Percentiles rank a stretch among this genome's conserved stretches.
These are phyloP conservation scores for Rosellinia necatrix DNA, from an alignment of 2,329 filamentous ascomycete species.

Conservation along the genomic window DNA sequence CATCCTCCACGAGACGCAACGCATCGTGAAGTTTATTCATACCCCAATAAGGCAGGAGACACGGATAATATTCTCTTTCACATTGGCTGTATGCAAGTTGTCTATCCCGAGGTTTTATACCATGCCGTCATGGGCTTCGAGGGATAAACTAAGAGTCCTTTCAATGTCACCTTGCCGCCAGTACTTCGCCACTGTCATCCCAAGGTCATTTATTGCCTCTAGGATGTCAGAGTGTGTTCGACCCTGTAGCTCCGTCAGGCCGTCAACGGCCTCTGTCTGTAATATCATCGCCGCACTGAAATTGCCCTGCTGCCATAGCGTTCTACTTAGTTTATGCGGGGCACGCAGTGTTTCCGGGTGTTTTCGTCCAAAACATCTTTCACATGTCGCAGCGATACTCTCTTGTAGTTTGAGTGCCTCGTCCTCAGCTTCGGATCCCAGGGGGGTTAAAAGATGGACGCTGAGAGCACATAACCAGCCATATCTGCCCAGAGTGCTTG, in stretches of 20 bases:
- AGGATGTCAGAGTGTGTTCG: neutral
- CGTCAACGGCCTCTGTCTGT: neutral
- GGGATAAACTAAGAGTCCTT: neutral
- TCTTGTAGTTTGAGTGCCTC: conserved; percentile 6
- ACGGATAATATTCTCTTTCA: conserved; percentile 10
- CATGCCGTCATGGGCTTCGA: conserved; percentile 4
- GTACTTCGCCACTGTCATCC: neutral
- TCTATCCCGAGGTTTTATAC: neutral
- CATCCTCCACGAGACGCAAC: conserved; percentile 15
- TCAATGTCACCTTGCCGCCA: neutral
- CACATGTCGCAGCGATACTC: neutral
- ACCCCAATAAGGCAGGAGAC: conserved; percentile 1
- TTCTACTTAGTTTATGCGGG: neutral
- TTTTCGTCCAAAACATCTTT: neutral
- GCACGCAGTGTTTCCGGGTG: conserved; percentile 6
- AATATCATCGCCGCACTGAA: neutral
- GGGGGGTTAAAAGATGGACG: conserved; percentile 11
- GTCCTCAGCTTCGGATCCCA: neutral
- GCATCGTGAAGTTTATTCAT: neutral
- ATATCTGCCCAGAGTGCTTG: conserved; percentile 16
- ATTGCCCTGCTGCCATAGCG: conserved; percentile 4
- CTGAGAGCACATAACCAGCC: conserved; percentile 1
- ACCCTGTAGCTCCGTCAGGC: neutral
- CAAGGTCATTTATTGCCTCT: conserved; percentile 6
- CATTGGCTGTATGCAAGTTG: neutral